Evolutionary conservation across 1,284 basidiomycete genomes (phyloP).

Genomic region (Phylloporus sp.): DNA sequence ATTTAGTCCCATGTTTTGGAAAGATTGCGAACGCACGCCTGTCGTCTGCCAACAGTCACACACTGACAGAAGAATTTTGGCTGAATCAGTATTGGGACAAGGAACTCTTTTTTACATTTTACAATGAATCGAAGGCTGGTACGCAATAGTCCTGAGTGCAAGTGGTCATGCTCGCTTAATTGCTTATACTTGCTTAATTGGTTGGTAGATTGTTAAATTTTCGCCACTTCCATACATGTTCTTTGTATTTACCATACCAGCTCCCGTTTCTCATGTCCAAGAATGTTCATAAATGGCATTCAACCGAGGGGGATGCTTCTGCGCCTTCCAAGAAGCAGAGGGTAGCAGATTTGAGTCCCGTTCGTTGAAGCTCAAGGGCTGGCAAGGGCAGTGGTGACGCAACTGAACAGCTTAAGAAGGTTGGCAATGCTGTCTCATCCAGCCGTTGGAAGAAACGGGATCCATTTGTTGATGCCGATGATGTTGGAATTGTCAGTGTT

Average conservation of each 20-base stretch:
- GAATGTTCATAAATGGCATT: background rate
- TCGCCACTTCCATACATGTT: background rate
- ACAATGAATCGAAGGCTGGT: background rate
- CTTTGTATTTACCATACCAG: conserved; percentile 1
- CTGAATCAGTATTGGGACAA: background rate
- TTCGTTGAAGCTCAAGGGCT: background rate
- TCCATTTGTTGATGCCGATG: background rate
- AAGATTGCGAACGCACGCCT: background rate
- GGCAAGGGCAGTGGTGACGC: conserved; percentile 1
- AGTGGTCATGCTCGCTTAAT: background rate
- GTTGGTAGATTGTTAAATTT: background rate
- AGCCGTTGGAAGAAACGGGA: background rate
- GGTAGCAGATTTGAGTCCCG: background rate
- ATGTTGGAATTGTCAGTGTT: too few species aligned
- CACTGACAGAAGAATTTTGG: background rate
- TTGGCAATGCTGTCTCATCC: background rate
- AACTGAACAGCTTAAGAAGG: conserved; percentile 3
- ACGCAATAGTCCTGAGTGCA: background rate
- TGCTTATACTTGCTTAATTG: background rate
- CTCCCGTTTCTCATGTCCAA: background rate
- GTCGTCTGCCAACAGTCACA: background rate
- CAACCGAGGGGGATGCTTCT: background rate
- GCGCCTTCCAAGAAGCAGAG: background rate
- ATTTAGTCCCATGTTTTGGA: background rate
- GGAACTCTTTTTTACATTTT: background rate